These are phyloP conservation scores for Rubia occidens DNA, from an alignment of 305 asterid genomes.

Conservation along the genomic window DNA sequence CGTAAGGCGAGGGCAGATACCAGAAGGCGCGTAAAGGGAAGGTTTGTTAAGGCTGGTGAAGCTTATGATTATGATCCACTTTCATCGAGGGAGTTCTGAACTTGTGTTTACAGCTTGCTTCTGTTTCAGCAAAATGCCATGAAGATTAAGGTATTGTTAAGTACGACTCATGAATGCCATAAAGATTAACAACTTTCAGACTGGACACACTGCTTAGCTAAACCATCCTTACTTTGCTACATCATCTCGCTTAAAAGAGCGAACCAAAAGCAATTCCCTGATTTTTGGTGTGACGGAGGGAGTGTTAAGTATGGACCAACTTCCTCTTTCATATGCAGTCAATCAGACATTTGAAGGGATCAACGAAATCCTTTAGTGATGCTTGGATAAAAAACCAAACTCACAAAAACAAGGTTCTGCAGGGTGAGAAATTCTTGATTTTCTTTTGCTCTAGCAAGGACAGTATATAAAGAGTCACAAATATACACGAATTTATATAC, in stretches of 20 bases:
- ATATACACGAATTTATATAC: too few species aligned
- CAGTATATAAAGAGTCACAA: too few species aligned
- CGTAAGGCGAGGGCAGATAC: conserved; percentile 89
- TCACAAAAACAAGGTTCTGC: not conserved
- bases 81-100: conserved; percentile 27
- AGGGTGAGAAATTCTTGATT: not conserved
- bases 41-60: conserved; percentile 78
- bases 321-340: not conserved
- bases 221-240: too few species aligned
- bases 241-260: not conserved
- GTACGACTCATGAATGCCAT: not conserved
- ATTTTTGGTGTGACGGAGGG: too few species aligned
- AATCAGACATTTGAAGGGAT: conserved; percentile 11
- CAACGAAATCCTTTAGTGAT: not conserved
- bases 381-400: not conserved
- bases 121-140: not conserved
- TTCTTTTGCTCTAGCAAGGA: not conserved
- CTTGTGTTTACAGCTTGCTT: not conserved
- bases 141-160: conserved; percentile 1
- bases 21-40: conserved; percentile 74
- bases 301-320: not conserved
- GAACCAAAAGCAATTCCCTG: too few species aligned
- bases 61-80: conserved; percentile 45
- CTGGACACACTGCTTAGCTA: too few species aligned
- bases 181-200: too few species aligned